Base-by-base conservation (phyloP, 176 grass and related monocot genomes). In the Zizania latifolia region DNA sequence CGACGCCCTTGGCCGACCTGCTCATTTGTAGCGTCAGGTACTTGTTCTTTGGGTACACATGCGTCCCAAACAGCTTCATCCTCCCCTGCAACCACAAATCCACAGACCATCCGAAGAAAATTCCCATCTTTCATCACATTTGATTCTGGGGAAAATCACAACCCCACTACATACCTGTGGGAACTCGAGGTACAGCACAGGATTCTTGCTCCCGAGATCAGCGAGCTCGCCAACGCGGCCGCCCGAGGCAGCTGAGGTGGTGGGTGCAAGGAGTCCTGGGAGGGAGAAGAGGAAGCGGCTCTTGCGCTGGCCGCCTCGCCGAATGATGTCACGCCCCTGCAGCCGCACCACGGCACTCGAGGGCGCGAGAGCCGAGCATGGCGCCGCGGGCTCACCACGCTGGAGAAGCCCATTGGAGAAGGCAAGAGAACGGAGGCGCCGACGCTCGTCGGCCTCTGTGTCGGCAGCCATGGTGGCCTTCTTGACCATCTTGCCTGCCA, bases 21-120 rank as follows among this genome's bases (percentile, higher is more conserved):
- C 76, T 90, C 76, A 98, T 88, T 60, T 98, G 94, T 62, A 98
- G 88, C 10, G 94, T 92, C 38, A 98, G 83, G 77, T 98, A 98
- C 82, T 98, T 98, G 86, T 94, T 98, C 84, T 98, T 98, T 10
- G 94, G 91, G 84, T 98, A 98, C 45, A 89, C 78, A 51, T 97
- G 91, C n/a, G 94, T 97, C 0, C 91, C 94, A 10, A 97, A 87
- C 19, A 97, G 78, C 90, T 97, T 97, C 91, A 97, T 91, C 65
- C 90, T 83, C 60, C 94, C 92, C 89, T 91, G 66, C 65, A 77
- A 62, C n/a, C 43, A 76, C 15, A 10, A 58, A 71, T 7, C 53
- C 61, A 15, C 56, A 56, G 50, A 23, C 8, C 43, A n/a, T 1
- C 16, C 15, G 50, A 7, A 2, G 9, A 21, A 57, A 56, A 26